Evolutionary conservation across 139 green algal species (phyloP).

Genomic region (Chlorella sp.): DNA sequence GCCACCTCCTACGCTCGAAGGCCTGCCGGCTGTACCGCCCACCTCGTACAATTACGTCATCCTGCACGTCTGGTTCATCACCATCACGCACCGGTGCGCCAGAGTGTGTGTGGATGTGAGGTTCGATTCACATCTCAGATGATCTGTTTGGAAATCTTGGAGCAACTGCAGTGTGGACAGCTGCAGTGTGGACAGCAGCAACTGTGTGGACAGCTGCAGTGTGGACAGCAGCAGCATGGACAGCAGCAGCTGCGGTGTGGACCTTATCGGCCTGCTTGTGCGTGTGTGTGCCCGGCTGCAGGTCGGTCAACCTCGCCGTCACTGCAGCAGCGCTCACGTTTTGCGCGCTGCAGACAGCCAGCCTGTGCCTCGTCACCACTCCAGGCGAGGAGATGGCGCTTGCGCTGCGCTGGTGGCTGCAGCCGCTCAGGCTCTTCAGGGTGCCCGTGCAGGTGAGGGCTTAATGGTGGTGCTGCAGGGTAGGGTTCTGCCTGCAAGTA

Average conservation of each 20-base stretch:
- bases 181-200: neutral
- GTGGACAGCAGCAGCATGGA: neutral
- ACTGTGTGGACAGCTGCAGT: neutral
- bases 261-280: neutral
- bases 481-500: neutral
- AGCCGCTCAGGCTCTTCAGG: conserved; percentile 47
- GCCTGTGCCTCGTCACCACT: conserved; percentile 72
- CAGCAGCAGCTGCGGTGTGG: neutral
- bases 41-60: conserved; percentile 56
- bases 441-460: conserved; percentile 38
- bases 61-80: conserved; percentile 58
- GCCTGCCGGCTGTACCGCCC: conserved; percentile 19
- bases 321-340: conserved; percentile 62
- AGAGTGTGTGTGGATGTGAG: no score
- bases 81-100: conserved; percentile 51
- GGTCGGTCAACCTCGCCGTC: conserved; percentile 61
- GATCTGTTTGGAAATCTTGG: no score
- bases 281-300: conserved; percentile 4
- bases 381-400: conserved; percentile 70
- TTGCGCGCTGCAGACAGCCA: conserved; percentile 64
- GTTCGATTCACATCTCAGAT: no score
- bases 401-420: conserved; percentile 47
- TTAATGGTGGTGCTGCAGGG: neutral
- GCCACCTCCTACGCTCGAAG: conserved; percentile 3
- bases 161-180: neutral